A percentile compares a stretch with the other conserved stretches of the same genome.
Evolutionary conservation across 164 flowering plant species (phyloP).

Genomic region (Stephania yunnanensis): DNA sequence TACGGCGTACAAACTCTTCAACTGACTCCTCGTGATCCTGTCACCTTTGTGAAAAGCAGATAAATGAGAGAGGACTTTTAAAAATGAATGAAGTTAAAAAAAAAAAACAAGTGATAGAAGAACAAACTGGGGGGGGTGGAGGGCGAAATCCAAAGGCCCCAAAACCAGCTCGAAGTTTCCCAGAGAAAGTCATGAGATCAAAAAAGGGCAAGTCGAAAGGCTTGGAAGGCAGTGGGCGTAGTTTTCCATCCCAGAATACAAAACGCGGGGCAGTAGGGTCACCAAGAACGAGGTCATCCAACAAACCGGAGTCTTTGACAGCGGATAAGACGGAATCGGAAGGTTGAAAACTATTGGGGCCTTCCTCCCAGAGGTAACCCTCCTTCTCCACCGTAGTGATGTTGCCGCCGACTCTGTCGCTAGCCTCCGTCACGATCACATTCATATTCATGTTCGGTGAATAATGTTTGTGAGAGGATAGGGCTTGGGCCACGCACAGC

Average conservation of each 20-base stretch:
- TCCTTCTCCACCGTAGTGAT: constrained; percentile 72
- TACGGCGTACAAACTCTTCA: constrained; percentile 95
- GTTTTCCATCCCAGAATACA: constrained; percentile 77
- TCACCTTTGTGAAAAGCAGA: constrained; percentile 51
- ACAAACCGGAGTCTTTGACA: constrained; percentile 83
- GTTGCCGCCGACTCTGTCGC: constrained; percentile 85
- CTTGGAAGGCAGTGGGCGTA: constrained; percentile 86
- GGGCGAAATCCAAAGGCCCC: constrained; percentile 92
- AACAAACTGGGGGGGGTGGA: constrained; percentile 79
- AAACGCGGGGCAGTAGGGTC: constrained; percentile 92
- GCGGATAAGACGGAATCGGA: constrained; percentile 72
- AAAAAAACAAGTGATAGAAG: constrained; percentile 1
- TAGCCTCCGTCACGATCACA: constrained; percentile 77
- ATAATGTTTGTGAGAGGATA: constrained; percentile 28
- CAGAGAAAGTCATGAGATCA: constrained; percentile 82
- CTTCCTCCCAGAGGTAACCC: constrained; percentile 96
- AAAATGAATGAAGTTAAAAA: not conserved
- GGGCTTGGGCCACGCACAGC: constrained; percentile 85
- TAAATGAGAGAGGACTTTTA: constrained; percentile 35
- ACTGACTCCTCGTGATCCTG: constrained; percentile 94
- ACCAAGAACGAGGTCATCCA: constrained; percentile 86
- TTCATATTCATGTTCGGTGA: constrained; percentile 40
- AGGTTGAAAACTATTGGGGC: constrained; percentile 96
- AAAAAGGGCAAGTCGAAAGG: constrained; percentile 77
- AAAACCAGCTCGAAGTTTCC: constrained; percentile 85